These are phyloP conservation scores for Ascodesmis nigricans DNA, from an alignment of 495 filamentous ascomycete genomes.

Conservation along the genomic window DNA sequence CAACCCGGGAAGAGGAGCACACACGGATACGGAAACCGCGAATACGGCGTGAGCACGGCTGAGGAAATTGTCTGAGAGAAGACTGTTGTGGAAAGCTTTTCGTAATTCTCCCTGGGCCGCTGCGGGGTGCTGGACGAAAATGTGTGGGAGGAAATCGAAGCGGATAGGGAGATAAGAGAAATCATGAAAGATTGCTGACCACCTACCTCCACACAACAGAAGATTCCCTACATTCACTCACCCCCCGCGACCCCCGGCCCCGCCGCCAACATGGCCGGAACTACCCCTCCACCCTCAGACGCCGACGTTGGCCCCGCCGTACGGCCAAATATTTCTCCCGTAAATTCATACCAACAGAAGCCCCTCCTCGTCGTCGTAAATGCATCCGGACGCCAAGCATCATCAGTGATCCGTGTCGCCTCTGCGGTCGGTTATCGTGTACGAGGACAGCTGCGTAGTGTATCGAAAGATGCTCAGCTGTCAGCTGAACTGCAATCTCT, in stretches of 20 bases:
- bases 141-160: too few species aligned
- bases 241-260: slow-evolving; percentile 2
- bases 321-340: slow-evolving; percentile 6
- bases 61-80: background rate
- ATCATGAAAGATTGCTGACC: background rate
- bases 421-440: slow-evolving; percentile 80
- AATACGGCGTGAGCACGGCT: background rate
- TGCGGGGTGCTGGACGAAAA: too few species aligned
- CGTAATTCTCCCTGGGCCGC: background rate
- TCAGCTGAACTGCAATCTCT: slow-evolving; percentile 55
- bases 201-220: background rate
- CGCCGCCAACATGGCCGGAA: background rate
- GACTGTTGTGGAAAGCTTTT: slow-evolving; percentile 1
- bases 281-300: background rate
- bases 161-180: too few species aligned
- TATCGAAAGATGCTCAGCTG: slow-evolving; percentile 25
- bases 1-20: too few species aligned
- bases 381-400: slow-evolving; percentile 75
- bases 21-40: background rate
- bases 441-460: slow-evolving; percentile 65
- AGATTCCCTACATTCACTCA: slow-evolving; percentile 7
- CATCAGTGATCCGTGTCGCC: slow-evolving; percentile 77
- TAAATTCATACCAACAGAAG: slow-evolving; percentile 12
- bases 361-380: slow-evolving; percentile 87
- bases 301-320: too few species aligned